Conservation (phyloP, 2,329 filamentous ascomycete genomes). For the Paraphoma sp. region DNA sequence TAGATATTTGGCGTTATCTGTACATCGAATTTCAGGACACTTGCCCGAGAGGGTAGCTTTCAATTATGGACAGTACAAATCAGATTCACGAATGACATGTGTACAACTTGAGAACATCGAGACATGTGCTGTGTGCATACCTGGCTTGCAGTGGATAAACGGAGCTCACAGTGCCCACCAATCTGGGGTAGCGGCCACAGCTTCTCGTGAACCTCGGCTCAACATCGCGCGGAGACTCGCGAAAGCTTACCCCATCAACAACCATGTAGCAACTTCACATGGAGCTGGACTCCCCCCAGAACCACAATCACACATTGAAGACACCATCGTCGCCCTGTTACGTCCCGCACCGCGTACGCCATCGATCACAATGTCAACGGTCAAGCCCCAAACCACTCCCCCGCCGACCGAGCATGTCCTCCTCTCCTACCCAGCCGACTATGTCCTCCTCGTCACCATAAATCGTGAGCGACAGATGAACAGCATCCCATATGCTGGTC, state of each 20-base stretch:
- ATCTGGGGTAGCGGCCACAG: neutral
- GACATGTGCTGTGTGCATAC: neutral
- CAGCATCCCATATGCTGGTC: conserved; percentile 48
- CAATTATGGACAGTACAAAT: too few species aligned
- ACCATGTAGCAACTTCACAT: neutral
- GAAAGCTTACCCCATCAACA: conserved; percentile 2
- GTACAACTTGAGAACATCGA: neutral
- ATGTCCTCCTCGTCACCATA: conserved; percentile 61
- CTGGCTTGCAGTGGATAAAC: too few species aligned
- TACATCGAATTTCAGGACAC: too few species aligned
- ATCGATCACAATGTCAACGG: conserved; percentile 27
- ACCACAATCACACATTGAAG: too few species aligned
- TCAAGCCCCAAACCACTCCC: conserved; percentile 37
- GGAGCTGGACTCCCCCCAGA: too few species aligned
- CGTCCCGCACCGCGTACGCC: too few species aligned
- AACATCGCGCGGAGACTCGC: conserved; percentile 1
- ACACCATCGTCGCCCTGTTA: too few species aligned
- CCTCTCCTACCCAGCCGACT: conserved; percentile 55
- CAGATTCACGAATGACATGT: too few species aligned
- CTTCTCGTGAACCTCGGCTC: conserved; percentile 6
- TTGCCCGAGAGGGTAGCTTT: too few species aligned
- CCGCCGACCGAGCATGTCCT: conserved; percentile 42
- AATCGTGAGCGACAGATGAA: conserved; percentile 60
- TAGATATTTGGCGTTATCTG: too few species aligned
- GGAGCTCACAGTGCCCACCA: neutral